These are phyloP conservation scores for Globisporangium sylvaticum DNA, from an alignment of 352 stramenopile species.

Conservation along the genomic window DNA sequence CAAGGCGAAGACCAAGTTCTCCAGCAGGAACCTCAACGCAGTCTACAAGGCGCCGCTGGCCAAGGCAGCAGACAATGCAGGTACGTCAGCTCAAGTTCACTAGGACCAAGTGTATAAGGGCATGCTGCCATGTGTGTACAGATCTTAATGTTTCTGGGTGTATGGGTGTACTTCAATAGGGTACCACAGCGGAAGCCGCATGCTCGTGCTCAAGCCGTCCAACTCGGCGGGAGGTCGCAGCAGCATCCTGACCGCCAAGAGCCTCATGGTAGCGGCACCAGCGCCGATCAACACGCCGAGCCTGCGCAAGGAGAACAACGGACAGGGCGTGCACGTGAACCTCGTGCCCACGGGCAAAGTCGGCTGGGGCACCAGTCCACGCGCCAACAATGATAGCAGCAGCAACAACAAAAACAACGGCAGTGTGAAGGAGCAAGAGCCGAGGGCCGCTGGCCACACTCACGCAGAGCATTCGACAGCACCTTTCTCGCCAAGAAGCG, in stretches of 20 bases:
- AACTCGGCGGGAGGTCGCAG: not conserved
- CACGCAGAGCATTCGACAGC: not conserved
- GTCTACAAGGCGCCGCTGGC: slow-evolving; percentile 59
- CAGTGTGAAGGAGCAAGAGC: not conserved
- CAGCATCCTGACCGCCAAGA: slow-evolving; percentile 8
- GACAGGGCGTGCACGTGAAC: slow-evolving; percentile 34
- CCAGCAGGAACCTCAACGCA: slow-evolving; percentile 67
- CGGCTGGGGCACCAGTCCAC: slow-evolving; percentile 33
- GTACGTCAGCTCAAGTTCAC: not conserved
- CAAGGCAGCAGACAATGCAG: slow-evolving; percentile 30
- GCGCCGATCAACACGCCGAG: slow-evolving; percentile 80
- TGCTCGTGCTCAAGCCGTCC: slow-evolving; percentile 49
- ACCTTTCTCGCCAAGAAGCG: not conserved
- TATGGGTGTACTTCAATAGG: not conserved
- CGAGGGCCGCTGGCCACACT: not conserved
- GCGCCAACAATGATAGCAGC: not conserved
- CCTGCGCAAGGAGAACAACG: slow-evolving; percentile 57
- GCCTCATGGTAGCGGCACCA: slow-evolving; percentile 29
- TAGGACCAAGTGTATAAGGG: not conserved
- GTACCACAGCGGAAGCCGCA: slow-evolving; percentile 28
- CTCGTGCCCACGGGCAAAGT: slow-evolving; percentile 29
- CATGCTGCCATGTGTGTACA: not conserved
- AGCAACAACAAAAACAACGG: not conserved
- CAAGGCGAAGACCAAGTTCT: slow-evolving; percentile 66
- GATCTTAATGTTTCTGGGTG: not conserved